phyloP scores from a whole-genome alignment of 1,139 yeast genomes.

The Sugiyamaella castrensis region DNA sequence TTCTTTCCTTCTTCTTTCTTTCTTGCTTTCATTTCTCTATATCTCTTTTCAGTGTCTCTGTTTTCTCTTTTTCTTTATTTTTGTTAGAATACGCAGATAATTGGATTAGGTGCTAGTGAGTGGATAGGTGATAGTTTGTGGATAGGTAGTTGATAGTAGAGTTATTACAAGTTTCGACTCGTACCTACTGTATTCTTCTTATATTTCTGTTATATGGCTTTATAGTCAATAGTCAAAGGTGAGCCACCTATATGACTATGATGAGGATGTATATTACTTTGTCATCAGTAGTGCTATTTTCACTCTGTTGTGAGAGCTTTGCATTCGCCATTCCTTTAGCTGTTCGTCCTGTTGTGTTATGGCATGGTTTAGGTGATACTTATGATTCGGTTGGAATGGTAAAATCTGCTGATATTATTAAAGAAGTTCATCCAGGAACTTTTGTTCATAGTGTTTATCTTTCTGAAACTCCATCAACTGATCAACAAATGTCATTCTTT shows the following conservation, averaged over 20 bases:
- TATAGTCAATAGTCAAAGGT: no score
- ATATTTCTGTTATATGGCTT: no score
- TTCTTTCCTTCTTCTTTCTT: no score
- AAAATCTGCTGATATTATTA: slow-evolving; percentile 45
- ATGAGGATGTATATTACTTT: not conserved
- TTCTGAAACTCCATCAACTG: slow-evolving; percentile 49
- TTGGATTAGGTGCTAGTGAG: no score
- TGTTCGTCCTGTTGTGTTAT: slow-evolving; percentile 57
- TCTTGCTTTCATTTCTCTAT: no score
- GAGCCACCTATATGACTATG: not conserved
- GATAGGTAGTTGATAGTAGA: no score
- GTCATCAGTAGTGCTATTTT: not conserved
- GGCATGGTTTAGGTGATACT: slow-evolving; percentile 86
- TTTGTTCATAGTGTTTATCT: slow-evolving; percentile 54
- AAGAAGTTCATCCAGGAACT: slow-evolving; percentile 49
- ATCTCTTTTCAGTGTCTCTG: no score
- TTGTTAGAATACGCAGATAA: no score
- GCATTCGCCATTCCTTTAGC: slow-evolving; percentile 1
- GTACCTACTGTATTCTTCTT: no score
- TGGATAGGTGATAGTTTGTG: no score
- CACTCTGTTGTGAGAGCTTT: not conserved
- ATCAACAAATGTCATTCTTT: slow-evolving; percentile 53
- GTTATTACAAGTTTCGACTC: no score
- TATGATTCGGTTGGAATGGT: slow-evolving; percentile 62
- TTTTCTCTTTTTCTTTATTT: no score